These are phyloP conservation scores for Entophlyctis helioformis DNA, from an alignment of 192 early-diverging fungal genomes.

Conservation along the genomic window DNA sequence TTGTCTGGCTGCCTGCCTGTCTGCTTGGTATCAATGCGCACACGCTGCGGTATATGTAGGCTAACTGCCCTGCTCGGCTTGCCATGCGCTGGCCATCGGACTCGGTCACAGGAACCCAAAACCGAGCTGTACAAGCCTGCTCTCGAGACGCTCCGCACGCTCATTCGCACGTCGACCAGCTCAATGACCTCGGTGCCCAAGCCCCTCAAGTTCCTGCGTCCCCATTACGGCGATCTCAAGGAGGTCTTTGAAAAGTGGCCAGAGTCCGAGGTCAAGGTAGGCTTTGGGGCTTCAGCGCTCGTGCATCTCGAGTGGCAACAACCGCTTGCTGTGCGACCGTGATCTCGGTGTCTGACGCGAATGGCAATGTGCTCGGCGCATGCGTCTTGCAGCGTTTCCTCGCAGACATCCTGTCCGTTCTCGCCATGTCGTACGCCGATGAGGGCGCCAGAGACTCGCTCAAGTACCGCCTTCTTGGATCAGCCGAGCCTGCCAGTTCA, in stretches of 20 bases:
- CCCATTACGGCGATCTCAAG: conserved; percentile 63
- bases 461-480: conserved; percentile 78
- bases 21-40: not conserved
- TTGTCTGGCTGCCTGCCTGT: not conserved
- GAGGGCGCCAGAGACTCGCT: conserved; percentile 75
- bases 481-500: conserved; percentile 60
- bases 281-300: not conserved
- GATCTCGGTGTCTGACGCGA: no score
- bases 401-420: conserved; percentile 91
- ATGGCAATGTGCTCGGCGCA: no score
- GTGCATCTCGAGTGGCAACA: not conserved
- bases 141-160: conserved; percentile 73
- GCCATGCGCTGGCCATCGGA: no score
- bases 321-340: no score
- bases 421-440: conserved; percentile 91
- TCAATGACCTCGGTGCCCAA: conserved; percentile 99
- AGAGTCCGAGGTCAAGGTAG: conserved; percentile 64
- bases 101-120: conserved; percentile 49
- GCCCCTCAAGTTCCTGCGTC: conserved; percentile 90
- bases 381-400: conserved; percentile 49
- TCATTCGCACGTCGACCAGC: conserved; percentile 87
- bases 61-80: no score
- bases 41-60: no score
- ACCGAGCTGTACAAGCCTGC: conserved; percentile 68
- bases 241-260: conserved; percentile 65